These are phyloP conservation scores for Aspergillus asperescens DNA, from an alignment of 495 filamentous ascomycete species.

Conservation along the genomic window DNA sequence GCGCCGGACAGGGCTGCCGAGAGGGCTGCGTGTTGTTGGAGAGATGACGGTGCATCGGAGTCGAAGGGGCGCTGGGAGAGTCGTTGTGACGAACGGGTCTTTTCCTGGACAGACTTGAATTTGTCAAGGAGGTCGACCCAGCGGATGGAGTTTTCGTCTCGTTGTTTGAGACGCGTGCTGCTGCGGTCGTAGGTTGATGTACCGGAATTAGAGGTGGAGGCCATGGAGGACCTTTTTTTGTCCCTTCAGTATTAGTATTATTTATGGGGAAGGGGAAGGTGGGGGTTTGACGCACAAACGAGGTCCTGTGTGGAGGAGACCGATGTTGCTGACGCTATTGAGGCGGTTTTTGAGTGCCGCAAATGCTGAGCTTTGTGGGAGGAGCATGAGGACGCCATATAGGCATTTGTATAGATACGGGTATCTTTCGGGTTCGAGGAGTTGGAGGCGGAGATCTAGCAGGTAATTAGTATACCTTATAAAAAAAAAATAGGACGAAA, in stretches of 20 bases:
- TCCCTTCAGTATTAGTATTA: conserved; percentile 5
- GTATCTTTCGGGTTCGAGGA: conserved; percentile 95
- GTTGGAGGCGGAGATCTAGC: conserved; percentile 87
- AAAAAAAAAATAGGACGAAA: background rate
- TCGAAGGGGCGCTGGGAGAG: conserved; percentile 32
- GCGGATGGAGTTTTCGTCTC: conserved; percentile 77
- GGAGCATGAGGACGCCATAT: conserved; percentile 94
- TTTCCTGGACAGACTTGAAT: conserved; percentile 85
- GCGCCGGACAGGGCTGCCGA: conserved; percentile 32
- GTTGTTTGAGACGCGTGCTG: conserved; percentile 63
- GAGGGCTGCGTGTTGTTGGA: conserved; percentile 24
- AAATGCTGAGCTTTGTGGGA: conserved; percentile 95
- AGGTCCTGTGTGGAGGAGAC: conserved; percentile 80
- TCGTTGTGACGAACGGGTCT: conserved; percentile 53
- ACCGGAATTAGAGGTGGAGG: conserved; percentile 14
- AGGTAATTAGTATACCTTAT: conserved; percentile 4
- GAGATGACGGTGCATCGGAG: conserved; percentile 19
- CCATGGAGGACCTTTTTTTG: conserved; percentile 6
- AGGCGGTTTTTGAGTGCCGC: conserved; percentile 94
- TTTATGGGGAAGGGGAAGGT: background rate
- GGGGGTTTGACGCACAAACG: conserved; percentile 61
- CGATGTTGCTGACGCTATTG: conserved; percentile 94
- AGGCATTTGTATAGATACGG: conserved; percentile 98
- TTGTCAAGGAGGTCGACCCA: conserved; percentile 97
- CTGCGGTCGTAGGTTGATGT: conserved; percentile 57